phyloP scores from a whole-genome alignment of 2,329 filamentous ascomycete species.

The Chaetomiaceae sp. region DNA sequence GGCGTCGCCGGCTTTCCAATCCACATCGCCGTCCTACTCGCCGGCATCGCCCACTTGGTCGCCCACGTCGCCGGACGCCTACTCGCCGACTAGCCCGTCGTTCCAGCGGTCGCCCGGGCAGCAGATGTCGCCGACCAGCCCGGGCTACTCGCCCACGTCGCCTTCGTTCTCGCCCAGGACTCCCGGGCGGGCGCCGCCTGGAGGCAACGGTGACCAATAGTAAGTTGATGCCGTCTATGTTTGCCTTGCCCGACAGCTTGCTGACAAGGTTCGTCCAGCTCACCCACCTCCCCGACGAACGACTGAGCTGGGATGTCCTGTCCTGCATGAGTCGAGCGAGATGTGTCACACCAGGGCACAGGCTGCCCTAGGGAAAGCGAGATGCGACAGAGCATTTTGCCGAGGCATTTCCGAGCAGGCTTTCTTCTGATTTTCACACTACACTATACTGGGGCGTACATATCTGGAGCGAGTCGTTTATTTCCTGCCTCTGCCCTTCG shows the following conservation, averaged over 20 bases:
- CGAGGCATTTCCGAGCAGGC: background rate
- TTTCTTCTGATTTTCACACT: no score
- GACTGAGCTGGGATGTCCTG: slow-evolving; percentile 27
- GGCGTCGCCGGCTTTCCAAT: slow-evolving; percentile 55
- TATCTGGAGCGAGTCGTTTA: slow-evolving; percentile 9
- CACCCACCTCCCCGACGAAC: slow-evolving; percentile 37
- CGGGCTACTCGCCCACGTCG: slow-evolving; percentile 67
- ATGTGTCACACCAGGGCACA: slow-evolving; percentile 16
- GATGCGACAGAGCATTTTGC: background rate
- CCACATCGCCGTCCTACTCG: slow-evolving; percentile 58
- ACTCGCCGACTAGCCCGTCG: slow-evolving; percentile 60
- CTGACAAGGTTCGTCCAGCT: slow-evolving; percentile 27
- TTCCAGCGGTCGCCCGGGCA: slow-evolving; percentile 53
- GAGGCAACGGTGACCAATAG: slow-evolving; percentile 38
- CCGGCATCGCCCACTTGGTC: slow-evolving; percentile 75
- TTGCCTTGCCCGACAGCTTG: background rate
- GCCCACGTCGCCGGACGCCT: slow-evolving; percentile 63
- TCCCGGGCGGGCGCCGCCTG: slow-evolving; percentile 36
- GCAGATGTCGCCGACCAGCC: slow-evolving; percentile 60
- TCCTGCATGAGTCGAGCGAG: background rate
- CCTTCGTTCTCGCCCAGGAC: slow-evolving; percentile 43
- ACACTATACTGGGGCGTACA: slow-evolving; percentile 5
- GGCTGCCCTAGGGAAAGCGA: slow-evolving; percentile 16
- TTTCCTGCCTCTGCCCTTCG: background rate
- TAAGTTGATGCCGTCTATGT: slow-evolving; percentile 27